These are phyloP conservation scores for Rhododendron griersonianum DNA, from an alignment of 148 eudicot species.

Conservation along the genomic window DNA sequence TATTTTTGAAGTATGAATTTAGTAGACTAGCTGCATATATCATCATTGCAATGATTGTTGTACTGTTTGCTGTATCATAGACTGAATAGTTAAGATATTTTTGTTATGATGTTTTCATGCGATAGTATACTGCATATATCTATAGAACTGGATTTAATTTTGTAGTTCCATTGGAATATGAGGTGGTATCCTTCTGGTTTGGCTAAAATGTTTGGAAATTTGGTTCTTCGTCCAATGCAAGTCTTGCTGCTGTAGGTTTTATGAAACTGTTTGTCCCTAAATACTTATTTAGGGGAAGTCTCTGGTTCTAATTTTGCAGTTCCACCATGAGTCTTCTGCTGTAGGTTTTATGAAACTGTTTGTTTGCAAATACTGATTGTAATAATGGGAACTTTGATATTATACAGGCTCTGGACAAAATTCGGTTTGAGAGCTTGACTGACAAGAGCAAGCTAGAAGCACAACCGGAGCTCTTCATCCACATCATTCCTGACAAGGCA, in stretches of 20 bases:
- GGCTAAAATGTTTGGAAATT: too few relatives aligned
- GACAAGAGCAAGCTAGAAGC: constrained; percentile 10
- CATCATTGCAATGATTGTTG: neutral
- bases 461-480: constrained; percentile 22
- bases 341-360: neutral
- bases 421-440: constrained; percentile 9
- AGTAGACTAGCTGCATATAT: neutral
- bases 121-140: neutral
- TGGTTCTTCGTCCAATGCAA: neutral
- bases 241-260: neutral
- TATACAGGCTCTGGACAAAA: neutral
- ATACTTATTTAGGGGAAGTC: neutral
- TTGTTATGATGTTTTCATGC: neutral
- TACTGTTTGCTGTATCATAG: too few relatives aligned
- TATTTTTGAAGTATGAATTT: neutral
- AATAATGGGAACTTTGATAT: neutral
- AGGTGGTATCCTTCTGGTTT: neutral
- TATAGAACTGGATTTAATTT: neutral
- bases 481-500: constrained; percentile 32
- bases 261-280: neutral
- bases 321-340: neutral
- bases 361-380: neutral
- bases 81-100: neutral
- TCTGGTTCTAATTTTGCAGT: neutral
- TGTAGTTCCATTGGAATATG: neutral